A percentile compares a stretch with the other conserved stretches of the same genome.
Conservation (phyloP, 139 green algal species). For the Microglena sp. region DNA sequence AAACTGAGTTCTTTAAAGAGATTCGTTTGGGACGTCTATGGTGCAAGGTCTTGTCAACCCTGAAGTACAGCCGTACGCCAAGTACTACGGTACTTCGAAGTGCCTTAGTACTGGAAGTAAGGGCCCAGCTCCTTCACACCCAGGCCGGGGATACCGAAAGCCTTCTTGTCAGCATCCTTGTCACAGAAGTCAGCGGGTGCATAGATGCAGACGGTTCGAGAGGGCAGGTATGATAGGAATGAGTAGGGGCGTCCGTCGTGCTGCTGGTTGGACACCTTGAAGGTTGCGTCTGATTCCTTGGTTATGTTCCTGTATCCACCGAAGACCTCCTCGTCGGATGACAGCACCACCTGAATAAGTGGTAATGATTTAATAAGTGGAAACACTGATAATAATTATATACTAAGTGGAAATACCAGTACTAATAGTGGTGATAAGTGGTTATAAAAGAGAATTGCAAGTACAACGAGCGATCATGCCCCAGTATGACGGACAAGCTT, state of each 20-base stretch:
- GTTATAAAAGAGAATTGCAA: too few relatives aligned
- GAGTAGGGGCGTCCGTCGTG: constrained; percentile 64
- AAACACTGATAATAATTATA: too few relatives aligned
- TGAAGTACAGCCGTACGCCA: too few relatives aligned
- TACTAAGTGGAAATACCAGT: too few relatives aligned
- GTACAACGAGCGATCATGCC: too few relatives aligned
- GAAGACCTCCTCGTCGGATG: constrained; percentile 79
- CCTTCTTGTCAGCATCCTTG: constrained; percentile 46
- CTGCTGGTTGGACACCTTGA: constrained; percentile 22
- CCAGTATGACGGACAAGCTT: too few relatives aligned
- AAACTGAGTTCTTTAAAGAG: too few relatives aligned
- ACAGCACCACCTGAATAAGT: constrained; percentile 54
- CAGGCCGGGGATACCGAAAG: constrained; percentile 65
- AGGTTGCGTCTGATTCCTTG: constrained; percentile 59
- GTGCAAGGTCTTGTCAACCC: too few relatives aligned
- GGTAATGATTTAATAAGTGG: neutral
- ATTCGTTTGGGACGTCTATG: too few relatives aligned
- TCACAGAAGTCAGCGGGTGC: constrained; percentile 64
- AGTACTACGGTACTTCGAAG: too few relatives aligned
- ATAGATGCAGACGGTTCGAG: constrained; percentile 73
- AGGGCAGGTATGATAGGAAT: constrained; percentile 58
- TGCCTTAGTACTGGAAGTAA: too few relatives aligned
- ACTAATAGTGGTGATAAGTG: too few relatives aligned
- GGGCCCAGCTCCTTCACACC: constrained; percentile 63
- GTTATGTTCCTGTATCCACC: constrained; percentile 73